phyloP scores from a whole-genome alignment of 73 alveolate genomes.

The Paramecium tetraurelia region DNA sequence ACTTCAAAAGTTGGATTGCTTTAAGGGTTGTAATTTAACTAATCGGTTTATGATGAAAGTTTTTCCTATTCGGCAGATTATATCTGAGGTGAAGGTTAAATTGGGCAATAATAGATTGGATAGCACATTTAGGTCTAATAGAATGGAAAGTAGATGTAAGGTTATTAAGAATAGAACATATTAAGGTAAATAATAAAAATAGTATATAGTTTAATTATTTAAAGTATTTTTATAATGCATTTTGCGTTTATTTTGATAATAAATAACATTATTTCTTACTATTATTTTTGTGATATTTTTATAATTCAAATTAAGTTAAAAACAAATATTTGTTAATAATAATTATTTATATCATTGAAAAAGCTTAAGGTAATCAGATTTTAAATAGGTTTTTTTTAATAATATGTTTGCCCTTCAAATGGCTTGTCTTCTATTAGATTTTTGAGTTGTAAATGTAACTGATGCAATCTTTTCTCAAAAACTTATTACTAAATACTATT shows the following conservation, averaged over 20 bases:
- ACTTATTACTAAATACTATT: not conserved
- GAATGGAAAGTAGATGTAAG: not conserved
- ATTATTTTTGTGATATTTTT: not conserved
- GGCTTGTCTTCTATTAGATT: conserved; percentile 5
- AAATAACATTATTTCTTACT: not conserved
- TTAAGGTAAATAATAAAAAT: not conserved
- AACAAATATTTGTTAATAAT: not conserved
- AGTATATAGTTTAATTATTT: not conserved
- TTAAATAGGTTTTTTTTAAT: not conserved
- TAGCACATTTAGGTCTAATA: not conserved
- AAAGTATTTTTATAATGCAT: not conserved
- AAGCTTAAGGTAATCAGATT: not conserved
- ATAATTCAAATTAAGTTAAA: not conserved
- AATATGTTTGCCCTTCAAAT: not conserved
- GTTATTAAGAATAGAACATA: not conserved
- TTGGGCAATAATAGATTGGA: not conserved
- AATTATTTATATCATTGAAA: not conserved
- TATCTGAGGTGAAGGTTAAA: not conserved
- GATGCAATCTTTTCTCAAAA: not conserved
- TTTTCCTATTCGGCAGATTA: not conserved
- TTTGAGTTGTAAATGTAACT: conserved; percentile 1
- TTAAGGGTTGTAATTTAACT: not conserved
- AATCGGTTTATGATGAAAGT: not conserved
- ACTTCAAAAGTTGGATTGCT: not conserved
- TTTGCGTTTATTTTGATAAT: not conserved